phyloP scores from a whole-genome alignment of 352 stramenopile genomes.

The Hyaloperonospora arabidopsidis region DNA sequence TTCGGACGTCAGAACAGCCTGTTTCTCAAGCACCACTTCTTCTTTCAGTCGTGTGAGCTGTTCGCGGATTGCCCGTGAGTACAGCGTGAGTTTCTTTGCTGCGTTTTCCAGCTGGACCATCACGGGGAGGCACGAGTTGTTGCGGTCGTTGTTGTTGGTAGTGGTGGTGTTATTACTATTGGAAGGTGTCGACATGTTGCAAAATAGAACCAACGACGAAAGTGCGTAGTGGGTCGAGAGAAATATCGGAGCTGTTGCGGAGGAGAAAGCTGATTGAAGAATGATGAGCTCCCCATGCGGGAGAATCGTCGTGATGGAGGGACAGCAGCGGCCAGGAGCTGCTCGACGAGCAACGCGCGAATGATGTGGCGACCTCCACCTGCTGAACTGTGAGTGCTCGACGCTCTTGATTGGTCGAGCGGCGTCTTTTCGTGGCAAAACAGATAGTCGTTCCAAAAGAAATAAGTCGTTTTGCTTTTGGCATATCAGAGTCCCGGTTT shows the following conservation, averaged over 20 bases:
- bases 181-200: conserved; percentile 22
- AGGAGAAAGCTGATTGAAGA: conserved; percentile 15
- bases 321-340: not conserved
- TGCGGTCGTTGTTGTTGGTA: not conserved
- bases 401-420: conserved; percentile 14
- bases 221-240: no score
- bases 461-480: conserved; percentile 10
- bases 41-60: conserved; percentile 33
- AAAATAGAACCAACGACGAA: no score
- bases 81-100: conserved; percentile 41
- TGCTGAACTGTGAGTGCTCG: conserved; percentile 19
- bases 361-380: conserved; percentile 28
- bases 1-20: conserved; percentile 38
- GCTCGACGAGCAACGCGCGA: conserved; percentile 10
- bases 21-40: conserved; percentile 30
- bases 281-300: conserved; percentile 12
- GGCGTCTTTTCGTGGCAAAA: conserved; percentile 13
- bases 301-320: not conserved
- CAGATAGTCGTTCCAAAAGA: conserved; percentile 16
- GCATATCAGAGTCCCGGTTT: conserved; percentile 7
- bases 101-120: conserved; percentile 39
- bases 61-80: conserved; percentile 33
- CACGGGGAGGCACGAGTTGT: conserved; percentile 8
- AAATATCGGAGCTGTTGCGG: conserved; percentile 5
- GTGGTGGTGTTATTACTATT: conserved; percentile 11